Conservation (phyloP, 768 basidiomycete genomes). For the Mycena crocata region DNA sequence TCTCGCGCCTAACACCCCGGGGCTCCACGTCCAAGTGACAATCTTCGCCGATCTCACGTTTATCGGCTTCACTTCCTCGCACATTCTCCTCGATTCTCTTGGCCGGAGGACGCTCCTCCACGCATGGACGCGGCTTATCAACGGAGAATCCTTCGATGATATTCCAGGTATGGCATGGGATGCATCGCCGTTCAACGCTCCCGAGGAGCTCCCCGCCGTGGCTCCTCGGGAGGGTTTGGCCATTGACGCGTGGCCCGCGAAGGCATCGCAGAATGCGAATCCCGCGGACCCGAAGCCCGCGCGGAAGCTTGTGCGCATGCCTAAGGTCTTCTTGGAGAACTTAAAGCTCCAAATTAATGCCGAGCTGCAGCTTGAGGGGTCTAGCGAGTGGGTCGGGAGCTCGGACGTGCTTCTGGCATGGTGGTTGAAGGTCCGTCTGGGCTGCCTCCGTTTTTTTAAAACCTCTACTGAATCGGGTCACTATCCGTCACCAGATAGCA, state of each 20-base stretch:
- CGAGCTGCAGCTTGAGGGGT: conserved; percentile 4
- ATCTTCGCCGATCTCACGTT: conserved; percentile 21
- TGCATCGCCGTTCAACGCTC: conserved; percentile 9
- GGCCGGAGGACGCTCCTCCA: conserved; percentile 6
- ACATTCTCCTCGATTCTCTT: conserved; percentile 9
- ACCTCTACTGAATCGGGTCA: conserved; percentile 4
- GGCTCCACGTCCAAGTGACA: conserved; percentile 16
- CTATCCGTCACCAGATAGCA: conserved; percentile 3
- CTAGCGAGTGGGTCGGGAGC: conserved; percentile 20
- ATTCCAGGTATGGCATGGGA: conserved; percentile 21
- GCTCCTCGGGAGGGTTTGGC: conserved; percentile 12
- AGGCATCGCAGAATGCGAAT: not conserved
- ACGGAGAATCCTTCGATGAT: conserved; percentile 7
- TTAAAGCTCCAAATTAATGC: conserved; percentile 11
- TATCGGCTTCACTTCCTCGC: conserved; percentile 10
- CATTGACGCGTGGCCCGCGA: not conserved
- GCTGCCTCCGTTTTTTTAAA: too few species aligned
- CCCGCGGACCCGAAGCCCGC: conserved; percentile 11
- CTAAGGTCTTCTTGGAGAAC: conserved; percentile 15
- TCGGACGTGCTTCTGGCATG: conserved; percentile 23
- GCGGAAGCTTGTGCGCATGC: conserved; percentile 6
- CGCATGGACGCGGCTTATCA: conserved; percentile 20
- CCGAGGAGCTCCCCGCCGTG: not conserved
- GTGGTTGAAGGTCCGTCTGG: conserved; percentile 16
- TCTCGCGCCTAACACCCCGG: conserved; percentile 1